phyloP scores from a whole-genome alignment of 164 flowering plant genomes.

The Akebia trifoliata region DNA sequence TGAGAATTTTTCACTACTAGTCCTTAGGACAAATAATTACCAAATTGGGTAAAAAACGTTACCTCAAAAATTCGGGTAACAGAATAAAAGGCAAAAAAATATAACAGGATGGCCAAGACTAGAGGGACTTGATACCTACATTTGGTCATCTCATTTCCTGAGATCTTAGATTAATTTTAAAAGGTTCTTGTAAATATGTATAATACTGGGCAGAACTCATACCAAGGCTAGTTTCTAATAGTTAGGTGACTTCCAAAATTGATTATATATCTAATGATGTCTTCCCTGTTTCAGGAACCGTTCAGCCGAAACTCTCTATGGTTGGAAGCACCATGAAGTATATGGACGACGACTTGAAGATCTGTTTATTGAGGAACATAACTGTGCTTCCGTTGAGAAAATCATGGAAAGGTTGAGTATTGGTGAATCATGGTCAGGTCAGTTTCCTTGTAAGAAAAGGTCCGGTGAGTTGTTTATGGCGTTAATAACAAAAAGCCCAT shows the following conservation, averaged over 20 bases:
- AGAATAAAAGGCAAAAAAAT: too few species aligned
- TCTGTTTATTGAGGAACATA: slow-evolving; percentile 44
- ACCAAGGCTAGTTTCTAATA: neutral
- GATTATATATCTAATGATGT: neutral
- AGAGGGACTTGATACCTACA: too few species aligned
- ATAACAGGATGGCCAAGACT: too few species aligned
- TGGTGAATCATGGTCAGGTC: slow-evolving; percentile 79
- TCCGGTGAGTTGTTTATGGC: slow-evolving; percentile 79
- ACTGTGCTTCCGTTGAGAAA: slow-evolving; percentile 18
- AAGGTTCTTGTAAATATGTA: too few species aligned
- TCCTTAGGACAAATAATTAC: too few species aligned
- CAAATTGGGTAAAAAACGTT: too few species aligned
- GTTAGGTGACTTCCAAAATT: neutral
- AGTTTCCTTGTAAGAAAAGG: slow-evolving; percentile 67
- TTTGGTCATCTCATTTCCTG: too few species aligned
- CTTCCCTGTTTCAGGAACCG: slow-evolving; percentile 52
- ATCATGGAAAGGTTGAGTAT: slow-evolving; percentile 37
- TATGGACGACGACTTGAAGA: slow-evolving; percentile 43
- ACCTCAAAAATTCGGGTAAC: too few species aligned
- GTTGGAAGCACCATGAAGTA: slow-evolving; percentile 67
- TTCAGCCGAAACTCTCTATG: slow-evolving; percentile 71
- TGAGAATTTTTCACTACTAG: too few species aligned
- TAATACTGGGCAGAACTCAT: too few species aligned
- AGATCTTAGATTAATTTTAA: too few species aligned
- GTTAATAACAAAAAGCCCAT: slow-evolving; percentile 61